These are phyloP conservation scores for Brassica cretica DNA, from an alignment of 345 rosid genomes.

Conservation along the genomic window DNA sequence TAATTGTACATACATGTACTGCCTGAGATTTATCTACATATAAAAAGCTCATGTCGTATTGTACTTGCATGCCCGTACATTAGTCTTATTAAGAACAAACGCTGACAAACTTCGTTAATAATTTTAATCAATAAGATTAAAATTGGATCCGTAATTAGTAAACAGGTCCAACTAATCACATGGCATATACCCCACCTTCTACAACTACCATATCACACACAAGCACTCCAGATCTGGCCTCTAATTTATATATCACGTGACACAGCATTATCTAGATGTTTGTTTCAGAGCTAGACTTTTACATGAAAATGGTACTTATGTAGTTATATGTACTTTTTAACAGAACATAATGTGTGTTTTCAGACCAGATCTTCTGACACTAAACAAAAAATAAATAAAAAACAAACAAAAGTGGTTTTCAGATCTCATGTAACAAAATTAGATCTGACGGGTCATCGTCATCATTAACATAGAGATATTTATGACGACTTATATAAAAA, in stretches of 20 bases:
- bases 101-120: constrained; percentile 1
- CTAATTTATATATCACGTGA: constrained; percentile 15
- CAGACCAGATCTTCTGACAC: constrained; percentile 1
- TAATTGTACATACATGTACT: neutral
- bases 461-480: constrained; percentile 22
- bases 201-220: neutral
- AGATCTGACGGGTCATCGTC: constrained; percentile 26
- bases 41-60: constrained; percentile 33
- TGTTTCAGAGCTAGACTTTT: neutral
- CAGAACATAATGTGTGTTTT: neutral
- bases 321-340: neutral
- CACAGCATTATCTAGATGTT: constrained; percentile 19
- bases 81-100: neutral
- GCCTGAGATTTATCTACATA: neutral
- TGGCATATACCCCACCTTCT: constrained; percentile 1
- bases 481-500: constrained; percentile 2
- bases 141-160: neutral
- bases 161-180: constrained; percentile 22
- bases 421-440: constrained; percentile 22
- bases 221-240: constrained; percentile 17
- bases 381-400: neutral
- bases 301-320: constrained; percentile 11
- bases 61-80: constrained; percentile 46
- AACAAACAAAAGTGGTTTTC: neutral
- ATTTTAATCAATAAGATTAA: neutral